Evolutionary conservation across 805 yeast species (phyloP).

Genomic region (Starmerella scarabaei): DNA sequence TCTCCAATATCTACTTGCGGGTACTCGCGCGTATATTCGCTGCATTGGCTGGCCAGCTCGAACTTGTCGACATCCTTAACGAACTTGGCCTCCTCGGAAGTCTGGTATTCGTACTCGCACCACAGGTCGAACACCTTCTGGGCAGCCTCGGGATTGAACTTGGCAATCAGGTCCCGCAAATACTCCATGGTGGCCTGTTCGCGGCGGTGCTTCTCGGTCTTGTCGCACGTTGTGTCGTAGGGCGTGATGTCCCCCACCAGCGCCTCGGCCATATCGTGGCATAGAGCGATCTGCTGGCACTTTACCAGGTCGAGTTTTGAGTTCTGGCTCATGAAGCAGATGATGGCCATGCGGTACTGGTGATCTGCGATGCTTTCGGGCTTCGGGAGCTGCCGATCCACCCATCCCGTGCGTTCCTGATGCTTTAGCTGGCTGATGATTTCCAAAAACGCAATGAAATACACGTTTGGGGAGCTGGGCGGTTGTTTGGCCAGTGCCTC

Average conservation of each 20-base stretch:
- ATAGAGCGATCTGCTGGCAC: slow-evolving; percentile 74
- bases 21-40: slow-evolving; percentile 57
- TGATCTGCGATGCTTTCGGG: slow-evolving; percentile 82
- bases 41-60: slow-evolving; percentile 48
- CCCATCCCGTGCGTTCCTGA: slow-evolving; percentile 89
- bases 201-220: slow-evolving; percentile 70
- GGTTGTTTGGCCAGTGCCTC: slow-evolving; percentile 8
- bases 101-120: slow-evolving; percentile 80
- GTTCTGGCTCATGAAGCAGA: slow-evolving; percentile 52
- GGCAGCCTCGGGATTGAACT: slow-evolving; percentile 54
- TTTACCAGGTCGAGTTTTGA: slow-evolving; percentile 44
- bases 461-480: slow-evolving; percentile 17
- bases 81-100: slow-evolving; percentile 69
- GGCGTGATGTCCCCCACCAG: slow-evolving; percentile 94
- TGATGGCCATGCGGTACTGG: slow-evolving; percentile 86
- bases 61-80: slow-evolving; percentile 91
- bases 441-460: slow-evolving; percentile 42
- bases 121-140: slow-evolving; percentile 56
- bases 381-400: slow-evolving; percentile 45
- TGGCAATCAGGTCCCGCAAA: slow-evolving; percentile 44
- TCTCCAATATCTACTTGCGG: slow-evolving; percentile 49
- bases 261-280: slow-evolving; percentile 90
- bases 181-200: slow-evolving; percentile 63
- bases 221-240: slow-evolving; percentile 47
- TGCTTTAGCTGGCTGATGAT: slow-evolving; percentile 59